A percentile compares a stretch with the other conserved stretches of the same genome.
phyloP scores from a whole-genome alignment of 2,329 filamentous ascomycete genomes.

The Alternaria sp. region DNA sequence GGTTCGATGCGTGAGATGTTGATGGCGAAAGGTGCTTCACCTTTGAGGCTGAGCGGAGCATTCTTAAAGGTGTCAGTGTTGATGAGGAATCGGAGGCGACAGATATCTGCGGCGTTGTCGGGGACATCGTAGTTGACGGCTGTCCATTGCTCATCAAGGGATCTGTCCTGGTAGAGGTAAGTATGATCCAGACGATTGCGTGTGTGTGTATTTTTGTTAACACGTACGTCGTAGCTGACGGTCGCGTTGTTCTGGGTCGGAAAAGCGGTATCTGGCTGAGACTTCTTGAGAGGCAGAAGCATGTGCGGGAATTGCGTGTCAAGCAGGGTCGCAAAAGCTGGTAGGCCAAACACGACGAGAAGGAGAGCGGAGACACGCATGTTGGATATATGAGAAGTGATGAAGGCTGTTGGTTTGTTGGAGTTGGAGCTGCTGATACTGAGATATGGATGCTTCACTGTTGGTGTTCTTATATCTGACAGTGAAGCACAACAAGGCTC shows the following conservation, averaged over 20 bases:
- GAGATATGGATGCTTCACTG: neutral
- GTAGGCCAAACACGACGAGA: slow-evolving; percentile 27
- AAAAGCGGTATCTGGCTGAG: slow-evolving; percentile 28
- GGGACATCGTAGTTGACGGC: slow-evolving; percentile 47
- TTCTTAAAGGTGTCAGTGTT: slow-evolving; percentile 27
- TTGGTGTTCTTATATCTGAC: neutral
- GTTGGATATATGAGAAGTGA: slow-evolving; percentile 2
- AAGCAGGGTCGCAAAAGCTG: slow-evolving; percentile 23
- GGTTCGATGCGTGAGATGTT: slow-evolving; percentile 34
- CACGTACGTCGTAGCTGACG: slow-evolving; percentile 31
- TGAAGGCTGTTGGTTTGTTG: neutral
- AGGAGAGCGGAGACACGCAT: slow-evolving; percentile 38
- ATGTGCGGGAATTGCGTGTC: slow-evolving; percentile 43
- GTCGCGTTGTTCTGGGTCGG: slow-evolving; percentile 35
- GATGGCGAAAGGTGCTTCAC: slow-evolving; percentile 34
- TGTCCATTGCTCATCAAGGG: slow-evolving; percentile 22
- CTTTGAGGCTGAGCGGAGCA: slow-evolving; percentile 32
- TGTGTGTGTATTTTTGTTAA: neutral
- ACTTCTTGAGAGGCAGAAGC: slow-evolving; percentile 43
- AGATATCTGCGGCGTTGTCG: slow-evolving; percentile 31
- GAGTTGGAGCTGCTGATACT: neutral
- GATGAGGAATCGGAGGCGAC: slow-evolving; percentile 39
- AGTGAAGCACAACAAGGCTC: neutral
- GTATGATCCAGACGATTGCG: neutral
- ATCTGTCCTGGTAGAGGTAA: slow-evolving; percentile 20